Percentiles rank a stretch among this genome's conserved stretches.
These are phyloP conservation scores for Puccinia polysora DNA, from an alignment of 1,284 basidiomycete species.

Conservation along the genomic window DNA sequence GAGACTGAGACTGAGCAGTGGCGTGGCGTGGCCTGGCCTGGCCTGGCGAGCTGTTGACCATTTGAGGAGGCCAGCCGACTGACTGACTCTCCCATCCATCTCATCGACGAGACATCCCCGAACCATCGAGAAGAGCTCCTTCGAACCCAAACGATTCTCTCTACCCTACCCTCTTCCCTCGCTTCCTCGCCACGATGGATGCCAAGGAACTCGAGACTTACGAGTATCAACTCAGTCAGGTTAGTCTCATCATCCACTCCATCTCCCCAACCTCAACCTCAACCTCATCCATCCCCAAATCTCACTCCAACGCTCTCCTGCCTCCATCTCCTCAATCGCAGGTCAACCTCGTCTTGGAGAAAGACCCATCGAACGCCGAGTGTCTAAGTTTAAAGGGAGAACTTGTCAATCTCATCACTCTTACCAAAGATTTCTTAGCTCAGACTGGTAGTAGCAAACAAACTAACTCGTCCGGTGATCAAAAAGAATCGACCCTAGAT, in stretches of 20 bases:
- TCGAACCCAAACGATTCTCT: too few species aligned
- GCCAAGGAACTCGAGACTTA: conserved; percentile 46
- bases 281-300: background rate
- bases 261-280: background rate
- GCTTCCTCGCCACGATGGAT: conserved; percentile 17
- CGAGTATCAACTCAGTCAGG: conserved; percentile 46
- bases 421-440: conserved; percentile 70
- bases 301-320: conserved; percentile 41
- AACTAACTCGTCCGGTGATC: conserved; percentile 59
- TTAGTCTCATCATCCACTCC: background rate
- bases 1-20: too few species aligned
- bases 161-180: too few species aligned
- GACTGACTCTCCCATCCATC: too few species aligned
- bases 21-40: too few species aligned
- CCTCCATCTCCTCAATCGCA: conserved; percentile 63
- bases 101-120: too few species aligned
- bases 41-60: too few species aligned
- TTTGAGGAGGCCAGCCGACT: too few species aligned
- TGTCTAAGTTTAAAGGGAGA: conserved; percentile 67
- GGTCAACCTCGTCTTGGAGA: conserved; percentile 75
- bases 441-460: conserved; percentile 58
- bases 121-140: too few species aligned
- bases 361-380: conserved; percentile 77
- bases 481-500: conserved; percentile 59
- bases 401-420: conserved; percentile 79